Conservation (phyloP, 176 grass and related monocot species). For the Hordeum marinum region DNA sequence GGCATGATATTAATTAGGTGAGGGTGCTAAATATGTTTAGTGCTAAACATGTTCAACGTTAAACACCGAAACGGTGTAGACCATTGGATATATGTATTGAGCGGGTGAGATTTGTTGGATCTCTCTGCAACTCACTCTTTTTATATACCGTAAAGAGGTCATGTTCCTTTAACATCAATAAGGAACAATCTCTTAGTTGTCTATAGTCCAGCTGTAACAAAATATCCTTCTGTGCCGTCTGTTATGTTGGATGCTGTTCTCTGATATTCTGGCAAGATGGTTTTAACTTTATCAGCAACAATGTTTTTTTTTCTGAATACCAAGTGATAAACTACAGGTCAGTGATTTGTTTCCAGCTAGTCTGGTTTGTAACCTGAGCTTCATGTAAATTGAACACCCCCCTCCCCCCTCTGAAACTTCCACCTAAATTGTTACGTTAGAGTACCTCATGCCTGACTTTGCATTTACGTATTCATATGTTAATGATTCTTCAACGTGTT, state of each 20-base stretch:
- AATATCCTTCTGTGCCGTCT: not conserved
- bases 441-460: not conserved
- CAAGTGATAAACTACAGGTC: not conserved
- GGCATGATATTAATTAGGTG: too few species aligned
- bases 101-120: too few species aligned
- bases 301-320: not conserved
- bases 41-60: too few species aligned
- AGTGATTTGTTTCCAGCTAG: not conserved
- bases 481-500: conserved; percentile 2
- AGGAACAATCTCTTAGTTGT: not conserved
- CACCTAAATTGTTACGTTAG: too few species aligned
- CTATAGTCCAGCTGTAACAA: not conserved
- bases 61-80: too few species aligned
- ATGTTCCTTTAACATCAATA: not conserved
- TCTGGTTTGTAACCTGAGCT: not conserved
- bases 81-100: too few species aligned
- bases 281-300: not conserved
- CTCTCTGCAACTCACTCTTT: too few species aligned
- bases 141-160: not conserved
- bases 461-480: not conserved
- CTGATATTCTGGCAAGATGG: not conserved
- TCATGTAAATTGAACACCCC: too few species aligned
- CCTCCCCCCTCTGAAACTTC: too few species aligned
- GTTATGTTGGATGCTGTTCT: not conserved
- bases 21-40: too few species aligned